These are phyloP conservation scores for Leishmania tarentolae DNA, from an alignment of 208 protist species.

Conservation along the genomic window DNA sequence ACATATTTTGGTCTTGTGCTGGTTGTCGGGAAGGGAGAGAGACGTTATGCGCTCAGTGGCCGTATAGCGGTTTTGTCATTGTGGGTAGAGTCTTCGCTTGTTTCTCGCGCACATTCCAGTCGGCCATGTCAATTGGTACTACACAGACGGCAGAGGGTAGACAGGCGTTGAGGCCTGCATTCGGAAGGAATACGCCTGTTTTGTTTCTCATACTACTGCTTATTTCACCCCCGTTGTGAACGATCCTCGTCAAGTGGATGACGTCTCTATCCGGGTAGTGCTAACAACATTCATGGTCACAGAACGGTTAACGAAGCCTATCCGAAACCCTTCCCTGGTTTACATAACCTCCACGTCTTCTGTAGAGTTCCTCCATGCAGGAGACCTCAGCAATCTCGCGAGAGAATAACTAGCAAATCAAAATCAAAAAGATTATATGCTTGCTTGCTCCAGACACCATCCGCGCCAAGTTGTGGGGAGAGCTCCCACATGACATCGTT, in stretches of 20 bases:
- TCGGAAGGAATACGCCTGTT: neutral
- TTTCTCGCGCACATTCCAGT: neutral
- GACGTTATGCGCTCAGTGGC: neutral
- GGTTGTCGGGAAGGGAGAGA: neutral
- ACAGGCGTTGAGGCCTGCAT: neutral
- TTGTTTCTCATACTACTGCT: neutral
- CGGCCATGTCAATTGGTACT: neutral
- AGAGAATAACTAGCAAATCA: neutral
- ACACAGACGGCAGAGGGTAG: neutral
- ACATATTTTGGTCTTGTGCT: neutral
- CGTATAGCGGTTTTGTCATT: neutral
- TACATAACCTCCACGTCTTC: neutral
- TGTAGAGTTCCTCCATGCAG: neutral
- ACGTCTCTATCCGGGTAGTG: neutral
- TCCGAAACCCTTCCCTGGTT: neutral
- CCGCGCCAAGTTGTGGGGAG: neutral
- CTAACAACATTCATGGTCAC: neutral
- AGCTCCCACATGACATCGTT: neutral
- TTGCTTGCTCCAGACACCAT: neutral
- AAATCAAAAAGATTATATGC: neutral
- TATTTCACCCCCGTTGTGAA: rapidly evolving
- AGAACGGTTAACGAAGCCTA: neutral
- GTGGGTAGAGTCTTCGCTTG: neutral
- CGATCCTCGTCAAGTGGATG: neutral
- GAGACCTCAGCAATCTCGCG: neutral